Evolutionary conservation across 176 grass and related monocot species (phyloP), one percentile per base, ranked within the genome.

Genomic region (Tillandsia fasciculata): DNA sequence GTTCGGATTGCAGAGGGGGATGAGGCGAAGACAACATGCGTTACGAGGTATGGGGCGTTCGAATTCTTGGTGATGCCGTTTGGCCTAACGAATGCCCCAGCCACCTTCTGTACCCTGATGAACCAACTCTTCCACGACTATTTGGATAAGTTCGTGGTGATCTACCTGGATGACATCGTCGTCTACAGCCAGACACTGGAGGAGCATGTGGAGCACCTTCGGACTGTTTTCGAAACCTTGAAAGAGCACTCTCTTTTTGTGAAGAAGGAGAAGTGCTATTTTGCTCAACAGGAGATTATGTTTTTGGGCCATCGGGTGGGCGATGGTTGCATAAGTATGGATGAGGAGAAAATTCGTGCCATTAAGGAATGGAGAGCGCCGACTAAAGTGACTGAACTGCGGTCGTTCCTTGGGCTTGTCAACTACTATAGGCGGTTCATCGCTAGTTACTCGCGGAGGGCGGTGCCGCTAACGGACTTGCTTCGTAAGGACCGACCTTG

Each of bases 1-100:
- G 23, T 24, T 24, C 23, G 12, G 9, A 67, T 67, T 26, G 28
- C 1, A 0, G 11, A 67, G 17, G 65, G 65, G 10, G 33, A 67
- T 49, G 27, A 67, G 12, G 11, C 2, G 3, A 67, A 48, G 2
- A 42, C 27, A 23, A 12, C 3, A 14, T 66, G 22, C 9, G 11
- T 67, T 2, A 67, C 27, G 2, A 50, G 65, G 9, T 67, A 18
- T 48, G 11, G 1, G 1, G 18, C 13, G 12, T 67, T 27, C 2
- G 33, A 67, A 15, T 67, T 67, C 28, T n/a, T 67, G 11, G 65
- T 67, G 8, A 67, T 67, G 65, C 11, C 65, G 1, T 67, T 67
- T 2, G 0, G 65, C 2, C 11, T 50, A 3, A 67, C 33, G 11
- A 67, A 49, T 9, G 29, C 33, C 9, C 24, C 1, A 49, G 12